Base-by-base conservation (phyloP, 495 filamentous ascomycete genomes). In the Neurospora cerealis region DNA sequence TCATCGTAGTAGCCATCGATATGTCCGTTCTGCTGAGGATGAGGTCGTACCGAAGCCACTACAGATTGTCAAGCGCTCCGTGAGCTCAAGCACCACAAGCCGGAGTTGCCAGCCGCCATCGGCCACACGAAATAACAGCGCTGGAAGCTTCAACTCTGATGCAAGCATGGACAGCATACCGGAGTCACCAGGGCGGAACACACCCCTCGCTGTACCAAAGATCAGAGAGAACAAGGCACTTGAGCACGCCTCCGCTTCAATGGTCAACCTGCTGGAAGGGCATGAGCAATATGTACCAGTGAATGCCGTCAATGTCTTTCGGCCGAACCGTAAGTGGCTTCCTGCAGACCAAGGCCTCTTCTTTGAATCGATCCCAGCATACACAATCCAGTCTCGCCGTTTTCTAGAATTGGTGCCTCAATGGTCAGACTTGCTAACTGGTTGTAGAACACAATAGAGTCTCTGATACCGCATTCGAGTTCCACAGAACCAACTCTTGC, bases 11-110 rank as follows among this genome's bases (percentile, higher is more conserved):
- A 66, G 28, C 28, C 54, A 66, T 28, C 54, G 28, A 19, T 66
- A 66, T 8, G 28, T 66, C 15, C 54, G 54, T 19, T 66, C 54
- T 9, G 13, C 17, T 9, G 54, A 66, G 15, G 54, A 73, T 21
- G 37, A 72, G 34, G 74, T 75, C 41, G 42, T 80, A 17, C 80
- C 80, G 10, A 69, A 71, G 42, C 81, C 81, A 39, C 54, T 82
- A 48, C 80, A 81, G 21, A 81, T 82, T 70, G 60, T 75, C 70
- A 82, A 82, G 73, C 79, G 74, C 42, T 69, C 74, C 2, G 48
- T 66, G 54, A 66, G 54, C 32, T 19, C 13, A 66, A 34, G 28
- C 32, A 66, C 69, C 13, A 73, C 28, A 11, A 38, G 54, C 9
- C 46, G n/a, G 69, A 44, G 46, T 39, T 62, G 73, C 37, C 39